Base-by-base conservation (phyloP, 768 basidiomycete species). In the Lanmaoa pseudosensibilis region DNA sequence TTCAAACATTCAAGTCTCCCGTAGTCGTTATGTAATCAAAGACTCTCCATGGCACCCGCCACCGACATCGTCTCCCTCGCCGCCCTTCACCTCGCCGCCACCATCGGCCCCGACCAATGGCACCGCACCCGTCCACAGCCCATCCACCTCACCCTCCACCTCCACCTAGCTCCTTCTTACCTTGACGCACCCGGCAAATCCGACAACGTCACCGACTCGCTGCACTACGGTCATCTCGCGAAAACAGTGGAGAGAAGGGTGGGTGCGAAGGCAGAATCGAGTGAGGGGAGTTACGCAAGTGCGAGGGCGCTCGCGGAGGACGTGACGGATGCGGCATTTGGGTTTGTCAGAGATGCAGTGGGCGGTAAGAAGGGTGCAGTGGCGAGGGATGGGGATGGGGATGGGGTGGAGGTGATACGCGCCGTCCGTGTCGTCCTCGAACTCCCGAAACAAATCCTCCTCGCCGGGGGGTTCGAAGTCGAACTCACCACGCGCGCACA, bases 211-310 rank as follows among this genome's bases (percentile, higher is more conserved):
- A 55, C 67, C 0, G 77, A 85, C 55, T 83, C 84, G 0, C 71
- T 90, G 7, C 82, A 90, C 68, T 90, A 91, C 64, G 84, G 85
- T 5, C 75, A 80, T 27, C 77, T 90, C 30, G 73, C 79, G 23
- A 86, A 86, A 62, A 67, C 69, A 0, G 71, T 83, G 51, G 69
- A 68, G n/a, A 56, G 23, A 1, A 69, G 76, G 2, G 63, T 73
- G 10, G 48, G 23, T 5, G 15, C 10, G n/a, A 37, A 69, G 15
- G 19, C 32, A 12, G 54, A 37, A 55, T 30, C 27, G 5, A 52
- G 23, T 4, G 61, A 65, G 0, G 60, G 19, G 0, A 54, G 46
- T 44, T 79, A 76, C 30, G 34, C 63, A 5, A 60, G 66, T 5
- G 60, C 75, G 1, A 64, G 68, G 7, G 73, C 65, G 2, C 64